A percentile compares a stretch with the other conserved stretches of the same genome.
Conservation (phyloP, 2,329 filamentous ascomycete species). For the Penicillium psychrosexuale region DNA sequence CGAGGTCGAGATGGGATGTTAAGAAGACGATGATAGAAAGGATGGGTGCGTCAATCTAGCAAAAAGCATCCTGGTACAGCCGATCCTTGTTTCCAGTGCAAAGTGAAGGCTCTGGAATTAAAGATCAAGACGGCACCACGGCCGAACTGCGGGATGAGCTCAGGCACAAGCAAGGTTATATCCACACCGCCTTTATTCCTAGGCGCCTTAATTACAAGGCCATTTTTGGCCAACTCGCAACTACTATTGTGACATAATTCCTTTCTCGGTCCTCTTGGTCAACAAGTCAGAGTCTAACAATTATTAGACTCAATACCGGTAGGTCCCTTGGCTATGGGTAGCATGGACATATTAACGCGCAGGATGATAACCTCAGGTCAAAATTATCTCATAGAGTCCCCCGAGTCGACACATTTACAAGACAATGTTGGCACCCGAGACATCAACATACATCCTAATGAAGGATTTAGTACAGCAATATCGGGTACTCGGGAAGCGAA, state of each 20-base stretch:
- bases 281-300: too few relatives aligned
- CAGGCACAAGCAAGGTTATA: background rate
- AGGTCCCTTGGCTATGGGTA: background rate
- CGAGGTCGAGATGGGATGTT: background rate
- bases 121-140: background rate
- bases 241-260: too few relatives aligned
- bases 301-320: too few relatives aligned
- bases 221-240: background rate
- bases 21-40: background rate
- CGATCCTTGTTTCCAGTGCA: background rate
- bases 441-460: background rate
- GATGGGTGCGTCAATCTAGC: background rate
- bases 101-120: background rate
- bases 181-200: conserved; percentile 3
- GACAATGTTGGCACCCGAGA: background rate
- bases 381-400: background rate
- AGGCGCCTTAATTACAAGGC: background rate
- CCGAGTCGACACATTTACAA: background rate
- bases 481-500: background rate
- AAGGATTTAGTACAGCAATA: background rate
- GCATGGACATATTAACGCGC: background rate
- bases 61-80: conserved; percentile 2
- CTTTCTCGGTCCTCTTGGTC: too few relatives aligned
- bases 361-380: background rate
- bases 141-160: conserved; percentile 8